Conservation (phyloP, 2,329 filamentous ascomycete genomes). For the Thermomyces lanuginosus region DNA sequence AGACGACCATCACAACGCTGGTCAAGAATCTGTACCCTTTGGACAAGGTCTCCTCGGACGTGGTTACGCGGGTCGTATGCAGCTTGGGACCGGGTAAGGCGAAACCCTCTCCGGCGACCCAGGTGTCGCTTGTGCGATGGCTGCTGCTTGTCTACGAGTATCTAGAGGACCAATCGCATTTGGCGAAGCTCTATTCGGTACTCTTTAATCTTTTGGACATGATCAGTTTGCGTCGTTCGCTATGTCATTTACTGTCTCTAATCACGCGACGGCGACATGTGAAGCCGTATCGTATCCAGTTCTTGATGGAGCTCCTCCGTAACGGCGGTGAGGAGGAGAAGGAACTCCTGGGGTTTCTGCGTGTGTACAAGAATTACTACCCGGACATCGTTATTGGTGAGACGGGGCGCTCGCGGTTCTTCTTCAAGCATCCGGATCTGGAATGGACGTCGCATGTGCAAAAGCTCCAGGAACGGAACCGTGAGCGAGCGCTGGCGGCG, state of each 20-base stretch:
- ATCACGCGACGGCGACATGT: constrained; percentile 72
- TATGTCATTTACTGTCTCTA: constrained; percentile 64
- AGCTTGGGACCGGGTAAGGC: constrained; percentile 60
- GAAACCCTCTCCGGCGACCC: constrained; percentile 56
- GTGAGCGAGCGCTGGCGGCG: constrained; percentile 25
- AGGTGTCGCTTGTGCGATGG: constrained; percentile 61
- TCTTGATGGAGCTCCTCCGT: constrained; percentile 39
- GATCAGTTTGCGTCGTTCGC: constrained; percentile 49
- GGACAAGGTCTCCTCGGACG: constrained; percentile 42
- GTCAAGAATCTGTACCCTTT: constrained; percentile 62
- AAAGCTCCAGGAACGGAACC: constrained; percentile 46
- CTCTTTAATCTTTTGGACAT: constrained; percentile 73
- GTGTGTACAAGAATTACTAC: constrained; percentile 82
- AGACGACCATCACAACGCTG: constrained; percentile 52
- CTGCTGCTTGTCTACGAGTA: constrained; percentile 59
- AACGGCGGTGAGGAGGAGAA: constrained; percentile 50
- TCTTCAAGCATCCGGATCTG: constrained; percentile 49
- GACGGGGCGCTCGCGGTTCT: constrained; percentile 30
- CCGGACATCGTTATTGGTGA: constrained; percentile 72
- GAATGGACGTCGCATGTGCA: constrained; percentile 57
- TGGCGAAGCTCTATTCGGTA: constrained; percentile 57
- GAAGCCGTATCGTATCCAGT: constrained; percentile 65
- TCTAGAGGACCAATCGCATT: constrained; percentile 44
- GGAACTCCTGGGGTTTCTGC: constrained; percentile 54
- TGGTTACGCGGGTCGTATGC: constrained; percentile 51